phyloP scores from a whole-genome alignment of 2,329 filamentous ascomycete genomes.

The Beauveria scarabaeidicola region DNA sequence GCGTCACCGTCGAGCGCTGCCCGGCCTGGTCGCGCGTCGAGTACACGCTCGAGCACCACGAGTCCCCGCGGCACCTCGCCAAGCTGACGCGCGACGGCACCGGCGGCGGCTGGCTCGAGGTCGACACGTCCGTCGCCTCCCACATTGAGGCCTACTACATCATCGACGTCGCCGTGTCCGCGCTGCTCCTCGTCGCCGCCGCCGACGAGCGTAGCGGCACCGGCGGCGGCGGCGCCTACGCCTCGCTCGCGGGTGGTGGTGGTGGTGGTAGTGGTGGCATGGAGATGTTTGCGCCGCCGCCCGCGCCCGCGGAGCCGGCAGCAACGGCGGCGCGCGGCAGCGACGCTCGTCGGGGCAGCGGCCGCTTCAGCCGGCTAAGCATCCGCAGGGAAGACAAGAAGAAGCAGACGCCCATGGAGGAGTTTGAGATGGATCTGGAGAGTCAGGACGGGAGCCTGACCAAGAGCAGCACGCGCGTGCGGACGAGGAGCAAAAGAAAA shows the following conservation, averaged over 20 bases:
- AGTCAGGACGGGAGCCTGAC: conserved; percentile 45
- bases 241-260: conserved; percentile 17
- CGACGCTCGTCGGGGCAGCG: conserved; percentile 4
- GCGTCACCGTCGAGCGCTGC: conserved; percentile 49
- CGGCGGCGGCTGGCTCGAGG: conserved; percentile 50
- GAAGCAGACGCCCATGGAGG: conserved; percentile 38
- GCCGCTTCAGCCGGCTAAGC: conserved; percentile 21
- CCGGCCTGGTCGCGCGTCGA: conserved; percentile 53
- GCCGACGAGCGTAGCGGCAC: conserved; percentile 41
- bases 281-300: conserved; percentile 53
- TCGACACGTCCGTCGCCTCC: conserved; percentile 51
- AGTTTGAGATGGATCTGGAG: conserved; percentile 54
- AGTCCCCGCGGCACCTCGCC: conserved; percentile 51
- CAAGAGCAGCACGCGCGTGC: conserved; percentile 15
- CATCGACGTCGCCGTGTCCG: conserved; percentile 52
- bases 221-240: conserved; percentile 7
- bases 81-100: conserved; percentile 52
- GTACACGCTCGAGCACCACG: conserved; percentile 57
- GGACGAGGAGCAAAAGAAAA: conserved; percentile 19
- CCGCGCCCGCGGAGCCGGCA: conserved; percentile 22
- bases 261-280: conserved; percentile 17
- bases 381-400: conserved; percentile 17
- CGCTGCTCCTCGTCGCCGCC: conserved; percentile 50
- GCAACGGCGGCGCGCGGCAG: conserved; percentile 14
- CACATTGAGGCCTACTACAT: conserved; percentile 54